These are phyloP conservation scores for Calycina marina DNA, from an alignment of 2,329 filamentous ascomycete genomes.

Conservation along the genomic window DNA sequence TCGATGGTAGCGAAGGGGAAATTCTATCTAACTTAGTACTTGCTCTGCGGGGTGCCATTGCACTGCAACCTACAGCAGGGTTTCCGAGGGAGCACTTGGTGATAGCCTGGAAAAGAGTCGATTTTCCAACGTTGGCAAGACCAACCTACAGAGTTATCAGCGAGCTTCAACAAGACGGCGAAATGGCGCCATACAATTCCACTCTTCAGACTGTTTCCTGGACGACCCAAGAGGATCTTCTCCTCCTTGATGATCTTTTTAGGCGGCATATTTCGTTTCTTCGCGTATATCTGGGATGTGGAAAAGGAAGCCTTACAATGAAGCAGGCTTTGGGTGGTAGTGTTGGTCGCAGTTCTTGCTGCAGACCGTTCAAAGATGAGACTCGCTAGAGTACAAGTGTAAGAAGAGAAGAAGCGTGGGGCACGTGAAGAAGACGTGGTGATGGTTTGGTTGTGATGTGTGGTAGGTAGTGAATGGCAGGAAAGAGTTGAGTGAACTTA, in stretches of 20 bases:
- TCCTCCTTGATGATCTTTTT: conserved; percentile 88
- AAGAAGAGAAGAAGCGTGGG: conserved; percentile 31
- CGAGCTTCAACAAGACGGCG: conserved; percentile 1
- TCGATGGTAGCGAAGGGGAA: conserved; percentile 99
- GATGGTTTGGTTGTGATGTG: no score
- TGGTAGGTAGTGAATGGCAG: conserved; percentile 16
- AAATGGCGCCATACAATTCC: conserved; percentile 76
- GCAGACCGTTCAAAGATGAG: conserved; percentile 34
- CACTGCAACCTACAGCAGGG: conserved; percentile 58
- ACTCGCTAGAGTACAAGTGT: no score
- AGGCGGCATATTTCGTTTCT: conserved; percentile 62
- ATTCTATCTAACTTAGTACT: no score
- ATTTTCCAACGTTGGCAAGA: conserved; percentile 98
- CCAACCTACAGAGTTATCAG: conserved; percentile 52
- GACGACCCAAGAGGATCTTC: conserved; percentile 90
- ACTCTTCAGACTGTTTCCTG: conserved; percentile 97
- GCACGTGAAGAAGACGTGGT: conserved; percentile 20
- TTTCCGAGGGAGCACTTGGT: conserved; percentile 96
- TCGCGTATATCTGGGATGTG: conserved; percentile 41
- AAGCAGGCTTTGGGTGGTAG: conserved; percentile 20
- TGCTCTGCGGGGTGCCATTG: no score
- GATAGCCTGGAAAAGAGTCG: conserved; percentile 97
- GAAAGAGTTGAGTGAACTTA: conserved; percentile 11
- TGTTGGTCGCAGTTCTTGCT: conserved; percentile 31
- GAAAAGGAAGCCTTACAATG: conserved; percentile 27